Conservation (phyloP, 768 basidiomycete species). For the Russula ochroleuca region DNA sequence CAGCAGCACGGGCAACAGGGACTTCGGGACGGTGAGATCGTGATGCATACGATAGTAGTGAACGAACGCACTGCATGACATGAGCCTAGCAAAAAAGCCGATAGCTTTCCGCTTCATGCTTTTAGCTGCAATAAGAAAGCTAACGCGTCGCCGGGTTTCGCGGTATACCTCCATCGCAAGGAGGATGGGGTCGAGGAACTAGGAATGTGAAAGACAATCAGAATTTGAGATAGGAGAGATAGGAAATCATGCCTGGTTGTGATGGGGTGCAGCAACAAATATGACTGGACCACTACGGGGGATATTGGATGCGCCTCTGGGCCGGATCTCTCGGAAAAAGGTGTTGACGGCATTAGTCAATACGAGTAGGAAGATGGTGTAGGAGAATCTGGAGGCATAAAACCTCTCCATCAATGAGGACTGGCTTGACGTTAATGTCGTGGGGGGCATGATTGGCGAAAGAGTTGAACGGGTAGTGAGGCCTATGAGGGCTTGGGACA, state of each 20-base stretch:
- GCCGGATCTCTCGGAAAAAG: slow-evolving; percentile 94
- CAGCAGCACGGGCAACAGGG: slow-evolving; percentile 88
- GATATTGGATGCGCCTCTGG: slow-evolving; percentile 89
- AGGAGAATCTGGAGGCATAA: slow-evolving; percentile 36
- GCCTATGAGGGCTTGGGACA: background rate
- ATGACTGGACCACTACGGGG: slow-evolving; percentile 86
- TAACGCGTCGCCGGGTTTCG: slow-evolving; percentile 74
- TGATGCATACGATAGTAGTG: background rate
- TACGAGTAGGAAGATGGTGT: slow-evolving; percentile 73
- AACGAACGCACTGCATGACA: slow-evolving; percentile 74
- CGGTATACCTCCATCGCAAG: slow-evolving; percentile 77
- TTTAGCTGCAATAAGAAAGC: slow-evolving; percentile 84
- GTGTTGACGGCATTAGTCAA: slow-evolving; percentile 82
- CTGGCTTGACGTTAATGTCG: background rate
- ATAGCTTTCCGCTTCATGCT: slow-evolving; percentile 78
- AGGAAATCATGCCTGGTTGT: slow-evolving; percentile 64
- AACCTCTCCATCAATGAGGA: slow-evolving; percentile 12
- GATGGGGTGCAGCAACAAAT: slow-evolving; percentile 90
- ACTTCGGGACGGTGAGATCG: slow-evolving; percentile 44
- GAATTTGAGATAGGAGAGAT: slow-evolving; percentile 9
- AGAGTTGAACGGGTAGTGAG: background rate
- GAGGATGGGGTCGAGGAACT: slow-evolving; percentile 91
- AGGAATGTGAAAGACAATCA: slow-evolving; percentile 13
- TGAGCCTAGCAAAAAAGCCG: slow-evolving; percentile 69
- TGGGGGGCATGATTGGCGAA: slow-evolving; percentile 2